Evolutionary conservation across 2,329 filamentous ascomycete species (phyloP).

Genomic region (Ophiostoma australiae): DNA sequence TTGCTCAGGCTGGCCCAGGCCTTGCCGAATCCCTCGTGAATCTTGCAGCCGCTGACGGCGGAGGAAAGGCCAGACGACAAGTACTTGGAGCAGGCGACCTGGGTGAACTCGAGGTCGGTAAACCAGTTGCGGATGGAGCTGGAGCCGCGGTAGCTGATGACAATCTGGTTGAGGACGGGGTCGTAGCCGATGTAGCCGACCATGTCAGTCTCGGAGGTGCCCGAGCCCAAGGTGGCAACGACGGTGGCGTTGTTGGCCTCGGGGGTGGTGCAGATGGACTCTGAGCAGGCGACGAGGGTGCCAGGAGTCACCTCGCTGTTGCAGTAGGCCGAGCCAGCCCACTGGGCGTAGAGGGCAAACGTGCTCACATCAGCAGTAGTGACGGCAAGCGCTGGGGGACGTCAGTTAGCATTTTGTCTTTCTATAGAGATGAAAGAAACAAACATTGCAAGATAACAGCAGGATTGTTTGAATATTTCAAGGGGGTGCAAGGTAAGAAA

Average conservation of each 20-base stretch:
- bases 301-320: slow-evolving; percentile 42
- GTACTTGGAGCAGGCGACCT: slow-evolving; percentile 34
- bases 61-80: neutral
- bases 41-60: slow-evolving; percentile 40
- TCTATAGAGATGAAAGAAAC: neutral
- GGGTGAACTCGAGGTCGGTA: slow-evolving; percentile 46
- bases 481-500: neutral
- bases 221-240: slow-evolving; percentile 37
- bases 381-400: slow-evolving; percentile 27
- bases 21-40: slow-evolving; percentile 55
- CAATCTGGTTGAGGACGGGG: slow-evolving; percentile 46
- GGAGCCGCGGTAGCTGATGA: slow-evolving; percentile 57
- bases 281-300: slow-evolving; percentile 40
- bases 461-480: neutral
- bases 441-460: no score
- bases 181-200: slow-evolving; percentile 51
- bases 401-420: neutral
- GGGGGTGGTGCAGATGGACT: slow-evolving; percentile 42
- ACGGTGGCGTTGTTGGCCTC: slow-evolving; percentile 42
- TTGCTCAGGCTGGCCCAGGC: slow-evolving; percentile 52
- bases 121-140: slow-evolving; percentile 57
- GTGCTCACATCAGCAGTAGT: slow-evolving; percentile 36
- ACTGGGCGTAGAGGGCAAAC: slow-evolving; percentile 48
- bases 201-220: slow-evolving; percentile 32
- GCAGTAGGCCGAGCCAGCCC: slow-evolving; percentile 51